Evolutionary conservation across 2,329 filamentous ascomycete genomes (phyloP), one percentile per base, ranked within the genome.

Genomic region (Coniochaeta sp.): DNA sequence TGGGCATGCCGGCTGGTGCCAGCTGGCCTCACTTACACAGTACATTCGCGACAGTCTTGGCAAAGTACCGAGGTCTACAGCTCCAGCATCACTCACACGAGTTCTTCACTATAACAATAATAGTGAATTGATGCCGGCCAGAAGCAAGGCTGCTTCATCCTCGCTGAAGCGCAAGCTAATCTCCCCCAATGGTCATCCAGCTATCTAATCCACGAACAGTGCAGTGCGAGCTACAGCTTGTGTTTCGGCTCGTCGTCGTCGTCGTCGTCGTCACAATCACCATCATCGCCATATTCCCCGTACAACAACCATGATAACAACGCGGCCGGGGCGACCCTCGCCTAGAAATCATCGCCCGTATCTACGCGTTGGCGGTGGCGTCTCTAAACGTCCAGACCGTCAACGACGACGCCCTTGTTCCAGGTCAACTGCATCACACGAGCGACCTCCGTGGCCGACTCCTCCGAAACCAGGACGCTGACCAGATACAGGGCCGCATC

Each of bases 401-500:
- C 89, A 67, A 93, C 88, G 67, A 92, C 90, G 72, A 90, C 80
- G 67, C 90, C 90, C 86, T 93, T 93, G 73, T 84, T 84, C 91
- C 91, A 96, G 70, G 82, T 85, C 80, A 93, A 90, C 78, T 93
- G 89, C 81, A 95, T 86, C 65, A 83, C 68, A 64, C 87, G 83
- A 70, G 89, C 88, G 65, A 90, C 87, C 76, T 93, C 89, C 61
- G 86, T 82, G 64, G 91, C 90, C 62, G 87, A 81, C 59, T 90
- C 89, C 69, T 91, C 86, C 62, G 87, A 89, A 57, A 93, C 90
- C 73, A 96, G 77, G 66, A 91, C 90, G 74, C 88, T 89, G 73
- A 96, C 87, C 71, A 96, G 81, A 78, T 96, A 95, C 77, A 96
- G 77, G 66, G 88, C 81, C 59, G 91, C 91, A 79, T 96, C 91